Evolutionary conservation across 2,329 filamentous ascomycete species (phyloP).

Genomic region (Colletotrichum filicis): DNA sequence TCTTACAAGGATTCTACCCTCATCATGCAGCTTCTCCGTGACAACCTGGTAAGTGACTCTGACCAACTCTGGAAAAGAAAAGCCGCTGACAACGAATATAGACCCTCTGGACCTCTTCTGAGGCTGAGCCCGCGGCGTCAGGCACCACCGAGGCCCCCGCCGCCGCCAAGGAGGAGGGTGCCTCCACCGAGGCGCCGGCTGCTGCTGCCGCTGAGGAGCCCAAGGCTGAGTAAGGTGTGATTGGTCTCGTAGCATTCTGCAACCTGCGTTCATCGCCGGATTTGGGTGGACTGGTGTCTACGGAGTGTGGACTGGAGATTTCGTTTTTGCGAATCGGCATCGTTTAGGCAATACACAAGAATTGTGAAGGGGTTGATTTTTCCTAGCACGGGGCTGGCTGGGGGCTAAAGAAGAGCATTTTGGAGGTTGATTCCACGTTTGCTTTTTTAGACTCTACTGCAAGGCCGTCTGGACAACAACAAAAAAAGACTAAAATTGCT

Average conservation of each 20-base stretch:
- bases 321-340: conserved; percentile 64
- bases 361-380: conserved; percentile 49
- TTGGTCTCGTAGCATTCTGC: conserved; percentile 35
- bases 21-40: conserved; percentile 98
- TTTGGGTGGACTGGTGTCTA: conserved; percentile 69
- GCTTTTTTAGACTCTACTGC: conserved; percentile 67
- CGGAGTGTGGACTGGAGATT: conserved; percentile 70
- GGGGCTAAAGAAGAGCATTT: conserved; percentile 58
- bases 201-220: conserved; percentile 70
- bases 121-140: conserved; percentile 83
- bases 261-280: conserved; percentile 54
- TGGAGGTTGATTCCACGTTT: conserved; percentile 58
- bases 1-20: conserved; percentile 99
- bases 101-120: conserved; percentile 99
- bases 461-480: conserved; percentile 65
- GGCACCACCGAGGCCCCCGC: conserved; percentile 66
- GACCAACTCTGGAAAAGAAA: neutral
- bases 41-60: conserved; percentile 81
- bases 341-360: conserved; percentile 58
- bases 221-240: conserved; percentile 70
- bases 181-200: conserved; percentile 38
- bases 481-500: conserved; percentile 63
- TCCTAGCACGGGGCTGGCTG: conserved; percentile 50
- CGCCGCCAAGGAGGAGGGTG: conserved; percentile 45
- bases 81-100: conserved; percentile 53